Base-by-base conservation (phyloP, 2,329 filamentous ascomycete species). In the Fusarium subglutinans region DNA sequence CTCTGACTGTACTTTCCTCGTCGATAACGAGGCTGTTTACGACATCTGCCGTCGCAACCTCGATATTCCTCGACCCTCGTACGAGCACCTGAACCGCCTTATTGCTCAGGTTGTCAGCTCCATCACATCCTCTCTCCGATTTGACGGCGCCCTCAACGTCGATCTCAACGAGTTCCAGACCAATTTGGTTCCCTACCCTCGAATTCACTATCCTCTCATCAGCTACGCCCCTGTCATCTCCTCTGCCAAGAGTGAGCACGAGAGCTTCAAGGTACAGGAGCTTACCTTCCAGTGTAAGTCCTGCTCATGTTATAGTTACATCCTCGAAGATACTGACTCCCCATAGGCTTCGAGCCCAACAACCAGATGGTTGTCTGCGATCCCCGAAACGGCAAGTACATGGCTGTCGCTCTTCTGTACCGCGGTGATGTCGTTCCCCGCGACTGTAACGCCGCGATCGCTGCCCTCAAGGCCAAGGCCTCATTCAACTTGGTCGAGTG, bases 181-280 rank as follows among this genome's bases (percentile, higher is more conserved):
- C 82, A 93, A 93, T 86, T 81, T 93, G 84, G 91, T 93, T 60
- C 91, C 91, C 33, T 93, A 92, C 83, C 91, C 91, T 41, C 90
- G 91, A 82, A 93, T 93, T 76, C 91, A 93, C 86, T 93, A 92
- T 83, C 91, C 91, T 59, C 84, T 93, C 53, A 92, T 93, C 85
- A 91, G 89, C 85, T 93, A 93, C 80, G 90, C 91, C 17, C 91
- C 91, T 38, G 91, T 93, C 77, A 87, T 93, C 74, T 93, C 91
- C 28, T 90, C 90, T 67, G 87, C 89, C 86, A 94, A 93, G 89
- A 94, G 92, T 83, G 90, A 91, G 54, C 94, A 96, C 81, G 94
- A 96, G 87, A 94, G 92, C 87, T 95, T 95, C 90, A 94, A 94
- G 87, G 92, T 95, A 63, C 89, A 90, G 72, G 94, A 96, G 76